Evolutionary conservation across 2,329 filamentous ascomycete species (phyloP).

Genomic region (Ophiostoma montium): DNA sequence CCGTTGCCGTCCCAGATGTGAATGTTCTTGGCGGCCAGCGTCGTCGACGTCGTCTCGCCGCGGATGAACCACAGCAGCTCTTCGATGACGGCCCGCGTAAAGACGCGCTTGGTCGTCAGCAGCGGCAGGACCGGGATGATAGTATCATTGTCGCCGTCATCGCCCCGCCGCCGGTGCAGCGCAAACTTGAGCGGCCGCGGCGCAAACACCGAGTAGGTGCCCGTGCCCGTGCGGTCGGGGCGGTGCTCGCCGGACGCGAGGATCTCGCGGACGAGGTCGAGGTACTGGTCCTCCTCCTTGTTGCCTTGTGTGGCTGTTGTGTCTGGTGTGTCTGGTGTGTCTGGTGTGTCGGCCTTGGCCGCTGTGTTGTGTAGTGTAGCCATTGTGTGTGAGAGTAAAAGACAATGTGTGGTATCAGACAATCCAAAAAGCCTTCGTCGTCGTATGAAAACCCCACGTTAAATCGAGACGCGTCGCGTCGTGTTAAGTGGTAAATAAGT

Average conservation of each 20-base stretch:
- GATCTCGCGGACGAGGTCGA: constrained; percentile 77
- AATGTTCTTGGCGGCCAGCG: constrained; percentile 66
- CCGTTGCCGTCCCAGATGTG: constrained; percentile 99
- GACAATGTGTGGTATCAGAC: no score
- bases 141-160: constrained; percentile 33
- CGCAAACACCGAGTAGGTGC: constrained; percentile 79
- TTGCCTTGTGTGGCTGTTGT: constrained; percentile 3
- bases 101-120: constrained; percentile 94
- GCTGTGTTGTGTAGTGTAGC: constrained; percentile 3
- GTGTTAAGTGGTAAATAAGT: background rate
- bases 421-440: no score
- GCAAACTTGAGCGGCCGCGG: constrained; percentile 76
- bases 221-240: constrained; percentile 87
- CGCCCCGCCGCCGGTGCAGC: constrained; percentile 28
- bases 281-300: constrained; percentile 79
- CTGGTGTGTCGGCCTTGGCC: background rate
- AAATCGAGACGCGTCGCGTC: constrained; percentile 5
- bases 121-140: constrained; percentile 66
- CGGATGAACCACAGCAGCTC: constrained; percentile 95
- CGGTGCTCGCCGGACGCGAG: constrained; percentile 72
- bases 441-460: constrained; percentile 1
- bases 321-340: background rate
- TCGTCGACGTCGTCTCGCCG: constrained; percentile 64
- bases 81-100: constrained; percentile 73
- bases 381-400: constrained; percentile 2